Conservation (phyloP, 176 grass and related monocot genomes). For the Cenchrus fungigraminus region DNA sequence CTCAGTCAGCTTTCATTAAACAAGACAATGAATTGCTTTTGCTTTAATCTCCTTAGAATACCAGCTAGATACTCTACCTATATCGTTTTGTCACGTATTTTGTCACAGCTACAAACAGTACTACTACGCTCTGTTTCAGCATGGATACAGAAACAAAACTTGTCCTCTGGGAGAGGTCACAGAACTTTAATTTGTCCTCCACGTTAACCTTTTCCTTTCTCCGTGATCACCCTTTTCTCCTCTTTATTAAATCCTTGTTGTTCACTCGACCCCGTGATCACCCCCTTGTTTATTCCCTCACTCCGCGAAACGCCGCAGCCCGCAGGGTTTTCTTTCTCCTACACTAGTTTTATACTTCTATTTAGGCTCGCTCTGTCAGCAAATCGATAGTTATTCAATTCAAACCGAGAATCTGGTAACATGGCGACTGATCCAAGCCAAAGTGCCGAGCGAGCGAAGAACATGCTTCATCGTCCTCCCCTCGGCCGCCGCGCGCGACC, state of each 20-base stretch:
- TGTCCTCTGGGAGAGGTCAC: too few species aligned
- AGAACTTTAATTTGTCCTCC: not conserved
- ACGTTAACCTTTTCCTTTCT: not conserved
- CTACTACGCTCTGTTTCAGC: not conserved
- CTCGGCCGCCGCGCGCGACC: not conserved
- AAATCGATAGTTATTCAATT: not conserved
- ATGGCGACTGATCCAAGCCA: not conserved
- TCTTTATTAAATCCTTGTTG: not conserved
- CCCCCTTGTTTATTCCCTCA: not conserved
- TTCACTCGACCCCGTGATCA: not conserved
- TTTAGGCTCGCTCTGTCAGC: not conserved
- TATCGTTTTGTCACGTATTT: constrained; percentile 28
- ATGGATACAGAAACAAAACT: not conserved
- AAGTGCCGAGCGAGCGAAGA: not conserved
- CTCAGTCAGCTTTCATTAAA: constrained; percentile 20
- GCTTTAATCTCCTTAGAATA: constrained; percentile 14
- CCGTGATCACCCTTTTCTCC: not conserved
- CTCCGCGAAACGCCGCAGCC: not conserved
- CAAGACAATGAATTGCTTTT: constrained; percentile 23
- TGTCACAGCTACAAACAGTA: constrained; percentile 1
- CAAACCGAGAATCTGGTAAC: constrained; percentile 30
- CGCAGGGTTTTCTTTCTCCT: not conserved
- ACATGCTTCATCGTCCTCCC: constrained; percentile 19
- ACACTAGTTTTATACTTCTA: not conserved
- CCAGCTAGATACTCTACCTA: not conserved